Percentiles rank a stretch among this genome's conserved stretches.
Conservation (phyloP, 345 rosid genomes). For the Ceriops tagal region DNA sequence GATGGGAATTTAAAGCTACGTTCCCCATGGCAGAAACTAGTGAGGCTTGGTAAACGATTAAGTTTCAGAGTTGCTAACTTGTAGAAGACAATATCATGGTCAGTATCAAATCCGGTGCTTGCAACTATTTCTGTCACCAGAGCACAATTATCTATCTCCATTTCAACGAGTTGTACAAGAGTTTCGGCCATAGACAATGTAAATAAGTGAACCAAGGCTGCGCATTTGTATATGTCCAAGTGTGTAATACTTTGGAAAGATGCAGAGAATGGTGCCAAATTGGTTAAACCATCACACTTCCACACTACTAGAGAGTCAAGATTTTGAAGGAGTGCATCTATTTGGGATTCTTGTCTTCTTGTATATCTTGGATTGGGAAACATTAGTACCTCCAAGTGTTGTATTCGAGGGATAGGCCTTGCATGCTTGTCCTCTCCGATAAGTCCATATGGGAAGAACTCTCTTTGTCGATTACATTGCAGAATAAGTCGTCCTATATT, state of each 20-base stretch:
- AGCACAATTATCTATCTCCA: constrained; percentile 10
- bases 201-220: background rate
- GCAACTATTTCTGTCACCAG: constrained; percentile 7
- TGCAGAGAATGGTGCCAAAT: constrained; percentile 1
- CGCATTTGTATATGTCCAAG: constrained; percentile 2
- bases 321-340: background rate
- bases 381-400: background rate
- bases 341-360: background rate
- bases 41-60: constrained; percentile 5
- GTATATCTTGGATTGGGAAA: background rate
- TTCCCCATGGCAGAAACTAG: too few relatives aligned
- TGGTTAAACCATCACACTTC: background rate
- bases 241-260: background rate
- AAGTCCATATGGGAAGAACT: background rate
- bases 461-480: background rate
- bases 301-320: background rate
- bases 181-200: background rate
- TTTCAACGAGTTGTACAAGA: background rate
- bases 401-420: background rate
- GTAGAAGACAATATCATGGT: background rate
- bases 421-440: background rate
- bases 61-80: constrained; percentile 1
- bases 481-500: background rate
- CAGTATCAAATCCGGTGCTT: background rate
- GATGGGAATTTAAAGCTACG: too few relatives aligned